Evolutionary conservation across 257 asterid genomes (phyloP).

Genomic region (Capsicum chinense): DNA sequence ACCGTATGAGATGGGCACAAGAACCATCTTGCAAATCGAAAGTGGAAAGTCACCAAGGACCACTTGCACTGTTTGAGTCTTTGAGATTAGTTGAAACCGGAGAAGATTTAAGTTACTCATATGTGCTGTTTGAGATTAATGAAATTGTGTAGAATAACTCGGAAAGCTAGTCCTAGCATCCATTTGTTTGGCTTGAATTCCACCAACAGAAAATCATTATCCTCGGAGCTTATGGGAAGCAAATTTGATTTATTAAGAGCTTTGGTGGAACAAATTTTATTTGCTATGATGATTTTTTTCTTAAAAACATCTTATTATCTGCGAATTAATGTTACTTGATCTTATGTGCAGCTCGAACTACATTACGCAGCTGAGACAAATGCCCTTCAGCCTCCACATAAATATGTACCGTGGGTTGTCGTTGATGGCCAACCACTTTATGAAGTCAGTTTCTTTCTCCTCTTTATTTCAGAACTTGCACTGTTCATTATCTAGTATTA

Average conservation of each 20-base stretch:
- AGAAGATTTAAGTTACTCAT: background rate
- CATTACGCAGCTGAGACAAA: slow-evolving; percentile 68
- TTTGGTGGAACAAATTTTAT: background rate
- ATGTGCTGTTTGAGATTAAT: background rate
- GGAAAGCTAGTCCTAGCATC: background rate
- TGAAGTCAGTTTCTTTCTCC: slow-evolving; percentile 61
- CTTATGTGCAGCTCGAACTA: slow-evolving; percentile 69
- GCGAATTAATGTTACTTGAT: slow-evolving; percentile 11
- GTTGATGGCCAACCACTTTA: slow-evolving; percentile 89
- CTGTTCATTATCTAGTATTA: background rate
- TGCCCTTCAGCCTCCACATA: slow-evolving; percentile 85
- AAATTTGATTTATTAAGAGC: background rate
- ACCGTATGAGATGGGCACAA: no score
- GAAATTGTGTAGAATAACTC: background rate
- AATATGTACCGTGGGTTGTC: slow-evolving; percentile 88
- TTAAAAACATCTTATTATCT: background rate
- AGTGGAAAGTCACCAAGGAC: no score
- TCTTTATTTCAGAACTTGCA: slow-evolving; percentile 8
- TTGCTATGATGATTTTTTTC: background rate
- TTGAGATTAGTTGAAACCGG: background rate
- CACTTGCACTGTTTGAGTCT: no score
- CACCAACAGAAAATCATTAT: background rate
- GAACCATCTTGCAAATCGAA: no score
- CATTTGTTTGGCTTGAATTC: background rate
- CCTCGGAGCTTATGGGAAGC: background rate